Percentiles rank a stretch among this genome's conserved stretches.
phyloP scores from a whole-genome alignment of 108 stramenopile species.

The Cyclotella cryptica region DNA sequence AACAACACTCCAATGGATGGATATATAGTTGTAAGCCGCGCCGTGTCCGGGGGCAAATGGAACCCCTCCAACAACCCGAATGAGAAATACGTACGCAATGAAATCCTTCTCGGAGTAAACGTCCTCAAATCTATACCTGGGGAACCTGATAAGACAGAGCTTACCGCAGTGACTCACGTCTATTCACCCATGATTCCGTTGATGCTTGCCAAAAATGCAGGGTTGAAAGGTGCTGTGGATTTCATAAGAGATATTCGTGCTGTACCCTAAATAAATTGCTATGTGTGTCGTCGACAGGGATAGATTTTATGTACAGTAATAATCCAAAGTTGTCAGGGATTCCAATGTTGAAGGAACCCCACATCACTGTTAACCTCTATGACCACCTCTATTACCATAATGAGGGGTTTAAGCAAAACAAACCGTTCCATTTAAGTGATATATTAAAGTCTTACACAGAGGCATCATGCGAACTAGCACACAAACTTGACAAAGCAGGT shows the following conservation, averaged over 20 bases:
- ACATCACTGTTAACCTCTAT: too few relatives aligned
- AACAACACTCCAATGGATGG: slow-evolving; percentile 35
- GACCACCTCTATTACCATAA: too few relatives aligned
- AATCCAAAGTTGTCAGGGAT: too few relatives aligned
- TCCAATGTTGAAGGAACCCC: too few relatives aligned
- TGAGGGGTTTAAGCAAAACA: too few relatives aligned
- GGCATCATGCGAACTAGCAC: too few relatives aligned
- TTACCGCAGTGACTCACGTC: slow-evolving; percentile 85
- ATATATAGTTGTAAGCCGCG: slow-evolving; percentile 87
- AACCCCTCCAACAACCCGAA: slow-evolving; percentile 19
- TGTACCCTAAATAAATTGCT: slow-evolving; percentile 15
- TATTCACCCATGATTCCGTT: slow-evolving; percentile 76
- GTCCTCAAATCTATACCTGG: slow-evolving; percentile 63
- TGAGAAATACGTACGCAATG: slow-evolving; percentile 54
- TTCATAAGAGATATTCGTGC: slow-evolving; percentile 86
- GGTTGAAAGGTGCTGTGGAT: slow-evolving; percentile 81
- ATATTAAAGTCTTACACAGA: too few relatives aligned
- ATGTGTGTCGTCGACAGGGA: too few relatives aligned
- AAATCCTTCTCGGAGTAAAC: slow-evolving; percentile 90
- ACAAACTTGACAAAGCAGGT: too few relatives aligned
- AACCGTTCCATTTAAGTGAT: too few relatives aligned
- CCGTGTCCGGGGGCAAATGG: slow-evolving; percentile 55
- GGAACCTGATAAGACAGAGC: slow-evolving; percentile 61
- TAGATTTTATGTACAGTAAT: too few relatives aligned
- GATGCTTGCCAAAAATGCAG: slow-evolving; percentile 73